Evolutionary conservation across 768 basidiomycete genomes (phyloP).

Genomic region (Hericium rajendrae): DNA sequence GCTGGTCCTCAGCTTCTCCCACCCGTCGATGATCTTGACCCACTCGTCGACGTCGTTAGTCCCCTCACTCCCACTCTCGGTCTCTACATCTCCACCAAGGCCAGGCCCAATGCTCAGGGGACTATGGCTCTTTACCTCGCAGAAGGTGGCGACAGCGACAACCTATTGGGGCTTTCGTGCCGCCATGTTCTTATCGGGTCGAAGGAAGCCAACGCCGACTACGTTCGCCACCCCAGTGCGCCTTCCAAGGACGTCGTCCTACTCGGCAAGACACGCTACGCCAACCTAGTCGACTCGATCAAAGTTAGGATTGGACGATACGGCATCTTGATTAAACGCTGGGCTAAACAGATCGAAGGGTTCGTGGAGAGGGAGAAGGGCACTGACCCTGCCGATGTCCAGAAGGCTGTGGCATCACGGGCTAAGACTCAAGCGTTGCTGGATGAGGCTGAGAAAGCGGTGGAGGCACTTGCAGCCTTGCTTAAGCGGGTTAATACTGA

Average conservation of each 20-base stretch:
- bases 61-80: conserved; percentile 27
- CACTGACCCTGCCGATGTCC: conserved; percentile 1
- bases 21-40: conserved; percentile 21
- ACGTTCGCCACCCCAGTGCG: conserved; percentile 17
- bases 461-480: conserved; percentile 18
- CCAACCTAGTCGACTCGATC: conserved; percentile 22
- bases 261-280: conserved; percentile 21
- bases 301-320: conserved; percentile 18
- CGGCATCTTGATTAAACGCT: conserved; percentile 14
- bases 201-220: conserved; percentile 20
- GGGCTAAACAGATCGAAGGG: conserved; percentile 16
- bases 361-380: conserved; percentile 8
- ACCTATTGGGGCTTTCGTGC: conserved; percentile 21
- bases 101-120: conserved; percentile 23
- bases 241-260: conserved; percentile 24
- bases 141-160: conserved; percentile 23
- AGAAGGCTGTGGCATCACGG: conserved; percentile 4
- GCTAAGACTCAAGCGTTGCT: conserved; percentile 9
- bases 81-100: conserved; percentile 24
- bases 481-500: conserved; percentile 14
- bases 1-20: conserved; percentile 26
- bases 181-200: conserved; percentile 21
- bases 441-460: conserved; percentile 12
- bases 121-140: conserved; percentile 27
- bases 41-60: conserved; percentile 22